These are phyloP conservation scores for Lodderomyces pseudojiufengensis DNA, from an alignment of 1,139 yeast species.

Conservation along the genomic window DNA sequence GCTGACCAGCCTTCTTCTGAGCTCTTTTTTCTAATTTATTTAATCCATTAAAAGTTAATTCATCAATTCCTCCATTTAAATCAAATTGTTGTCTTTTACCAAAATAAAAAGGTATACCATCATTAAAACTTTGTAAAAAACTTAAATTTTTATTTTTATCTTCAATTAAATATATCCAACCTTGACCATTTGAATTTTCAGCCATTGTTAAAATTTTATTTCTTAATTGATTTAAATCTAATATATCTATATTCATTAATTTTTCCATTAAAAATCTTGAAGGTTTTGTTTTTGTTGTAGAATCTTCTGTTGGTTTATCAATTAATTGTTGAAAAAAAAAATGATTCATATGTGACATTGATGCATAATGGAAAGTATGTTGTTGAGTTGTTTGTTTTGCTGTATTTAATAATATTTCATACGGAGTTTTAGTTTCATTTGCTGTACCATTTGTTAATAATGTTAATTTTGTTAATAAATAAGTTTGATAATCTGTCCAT, in stretches of 20 bases:
- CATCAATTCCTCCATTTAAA: conserved; percentile 66
- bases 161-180: conserved; percentile 89
- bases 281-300: conserved; percentile 39
- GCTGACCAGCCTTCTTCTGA: conserved; percentile 21
- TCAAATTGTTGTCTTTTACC: conserved; percentile 75
- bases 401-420: conserved; percentile 70
- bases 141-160: conserved; percentile 61
- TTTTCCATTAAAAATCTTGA: conserved; percentile 47
- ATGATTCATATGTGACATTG: conserved; percentile 92
- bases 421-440: conserved; percentile 73
- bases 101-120: conserved; percentile 86
- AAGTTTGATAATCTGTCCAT: conserved; percentile 80
- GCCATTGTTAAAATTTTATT: conserved; percentile 54
- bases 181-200: conserved; percentile 59
- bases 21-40: conserved; percentile 41
- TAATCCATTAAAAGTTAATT: conserved; percentile 47
- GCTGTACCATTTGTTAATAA: conserved; percentile 74
- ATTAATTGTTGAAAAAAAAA: conserved; percentile 72
- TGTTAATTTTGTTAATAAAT: conserved; percentile 65
- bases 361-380: conserved; percentile 78
- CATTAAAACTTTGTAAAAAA: conserved; percentile 66
- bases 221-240: conserved; percentile 51
- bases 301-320: conserved; percentile 18
- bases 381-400: conserved; percentile 69
- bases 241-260: conserved; percentile 33